Evolutionary conservation across 2,329 filamentous ascomycete species (phyloP), one percentile per base, ranked within the genome.

Genomic region (Scolecobasidium constrictum): DNA sequence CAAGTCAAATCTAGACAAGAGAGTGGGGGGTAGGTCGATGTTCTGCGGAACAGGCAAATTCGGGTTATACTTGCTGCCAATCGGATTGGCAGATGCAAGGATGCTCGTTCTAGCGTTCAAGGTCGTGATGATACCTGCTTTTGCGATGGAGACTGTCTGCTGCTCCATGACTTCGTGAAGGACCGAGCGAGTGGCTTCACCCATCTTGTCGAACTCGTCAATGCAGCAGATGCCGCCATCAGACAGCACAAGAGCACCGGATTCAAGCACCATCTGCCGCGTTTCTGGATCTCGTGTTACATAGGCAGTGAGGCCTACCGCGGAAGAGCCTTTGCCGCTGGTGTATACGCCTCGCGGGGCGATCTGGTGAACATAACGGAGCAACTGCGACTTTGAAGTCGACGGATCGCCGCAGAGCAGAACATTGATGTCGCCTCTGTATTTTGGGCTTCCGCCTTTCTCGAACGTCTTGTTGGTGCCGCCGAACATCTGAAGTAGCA

Each of bases 381-480:
- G 73, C 44, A 98, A 69, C 63, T 98, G 93, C 9, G 92, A 98
- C 63, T 98, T 98, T 31, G 92, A 75, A 0, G 92, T 98, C 0
- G 90, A 96, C 0, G 92, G 92, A 56, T 98, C 92, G 71, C 92
- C 92, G 55, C 92, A 98, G 26, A 98, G 81, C 35, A 98, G 73
- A 40, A 98, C 77, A 59, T 98, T 98, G 68, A 98, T 95, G 62
- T 98, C 92, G 48, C 92, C 92, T 68, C 92, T 78, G 61, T 98
- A 98, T 54, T 83, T 88, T 5, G 92, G 92, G 56, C 85, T 94
- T 45, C 88, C 92, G 44, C 92, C 92, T 63, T 95, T 96, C 46
- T 94, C 78, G 61, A 98, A 98, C 1, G 85, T 86, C 67, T 98
- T 98, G 70, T 98, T 98, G 23, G 92, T 94, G 44, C 92, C 92